Evolutionary conservation across 129 eudicot species (phyloP).

Genomic region (Logfia minima): DNA sequence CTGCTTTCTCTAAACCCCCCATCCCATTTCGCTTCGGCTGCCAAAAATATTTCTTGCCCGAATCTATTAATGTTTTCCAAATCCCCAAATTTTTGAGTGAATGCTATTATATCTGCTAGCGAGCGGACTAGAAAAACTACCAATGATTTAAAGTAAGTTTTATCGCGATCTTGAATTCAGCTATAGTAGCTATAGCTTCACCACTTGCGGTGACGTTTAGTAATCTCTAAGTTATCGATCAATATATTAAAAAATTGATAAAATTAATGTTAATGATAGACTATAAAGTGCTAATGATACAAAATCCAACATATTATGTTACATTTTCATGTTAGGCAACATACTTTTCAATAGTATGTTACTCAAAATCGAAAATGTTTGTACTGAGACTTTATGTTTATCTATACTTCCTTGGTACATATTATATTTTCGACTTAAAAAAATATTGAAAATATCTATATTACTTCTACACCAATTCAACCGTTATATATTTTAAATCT

Average conservation of each 20-base stretch:
- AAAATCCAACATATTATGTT: not conserved
- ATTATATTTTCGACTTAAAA: too few species aligned
- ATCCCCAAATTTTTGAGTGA: slow-evolving; percentile 47
- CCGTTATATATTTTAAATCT: too few species aligned
- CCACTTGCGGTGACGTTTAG: slow-evolving; percentile 40
- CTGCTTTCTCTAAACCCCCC: slow-evolving; percentile 39
- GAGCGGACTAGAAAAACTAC: slow-evolving; percentile 56
- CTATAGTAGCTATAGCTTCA: slow-evolving; percentile 37
- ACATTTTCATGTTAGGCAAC: too few species aligned
- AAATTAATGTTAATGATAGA: not conserved
- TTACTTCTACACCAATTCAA: too few species aligned
- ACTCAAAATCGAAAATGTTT: too few species aligned
- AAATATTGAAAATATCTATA: too few species aligned
- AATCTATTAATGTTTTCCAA: slow-evolving; percentile 50
- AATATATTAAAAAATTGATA: not conserved
- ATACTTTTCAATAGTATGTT: too few species aligned
- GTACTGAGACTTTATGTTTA: not conserved
- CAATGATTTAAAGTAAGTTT: slow-evolving; percentile 54
- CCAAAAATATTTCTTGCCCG: slow-evolving; percentile 59
- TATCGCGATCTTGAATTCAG: slow-evolving; percentile 60
- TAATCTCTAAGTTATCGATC: slow-evolving; percentile 41
- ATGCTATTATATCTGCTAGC: slow-evolving; percentile 60
- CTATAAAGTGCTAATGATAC: not conserved
- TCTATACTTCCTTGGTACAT: too few species aligned
- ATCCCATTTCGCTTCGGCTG: slow-evolving; percentile 60